Base-by-base conservation (phyloP, 176 grass and related monocot genomes). In the Raddia guianensis region DNA sequence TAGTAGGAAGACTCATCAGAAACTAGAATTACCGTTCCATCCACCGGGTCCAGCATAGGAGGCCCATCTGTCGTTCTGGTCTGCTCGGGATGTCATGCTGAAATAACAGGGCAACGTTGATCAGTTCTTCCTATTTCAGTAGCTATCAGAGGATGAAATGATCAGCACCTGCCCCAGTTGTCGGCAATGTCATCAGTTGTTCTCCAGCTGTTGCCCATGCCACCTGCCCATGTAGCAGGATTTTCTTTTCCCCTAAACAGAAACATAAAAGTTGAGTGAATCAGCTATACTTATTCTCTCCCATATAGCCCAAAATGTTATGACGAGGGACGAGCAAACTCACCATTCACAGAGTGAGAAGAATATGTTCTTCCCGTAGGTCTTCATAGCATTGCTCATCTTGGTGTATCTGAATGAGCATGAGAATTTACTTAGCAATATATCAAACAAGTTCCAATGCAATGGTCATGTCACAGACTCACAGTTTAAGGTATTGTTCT, bases 321-420 rank as follows among this genome's bases (percentile, higher is more conserved):
- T 45, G 18, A n/a, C 13, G n/a, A 54, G 34, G 34, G 18, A n/a
- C 13, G n/a, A 54, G 34, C 43, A 73, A 82, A 80, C 75, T 86
- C 82, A 93, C 92, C 95, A 95, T 89, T 98, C 95, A 43, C 92
- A 98, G 7, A 98, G 76, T 49, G 95, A 95, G 81, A 95, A 98
- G 88, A 98, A 94, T 76, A 95, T 98, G 68, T 4, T 85, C 82
- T 82, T 93, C 77, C 95, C 92, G 21, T 80, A 89, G 3, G 82
- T 86, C 78, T 86, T 89, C 86, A 98, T 77, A 64, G 95, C 92
- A 20, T 52, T 85, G 84, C 86, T 93, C 92, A 98, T 98, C 63
- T 57, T 98, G 51, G 75, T 84, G 65, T 98, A 98, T 76, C 95
- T 98, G 83, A 49, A 74, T 16, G 56, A 6, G 44, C 20, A 82